Conservation (phyloP, 2,329 filamentous ascomycete species). For the Trichoderma sp. region DNA sequence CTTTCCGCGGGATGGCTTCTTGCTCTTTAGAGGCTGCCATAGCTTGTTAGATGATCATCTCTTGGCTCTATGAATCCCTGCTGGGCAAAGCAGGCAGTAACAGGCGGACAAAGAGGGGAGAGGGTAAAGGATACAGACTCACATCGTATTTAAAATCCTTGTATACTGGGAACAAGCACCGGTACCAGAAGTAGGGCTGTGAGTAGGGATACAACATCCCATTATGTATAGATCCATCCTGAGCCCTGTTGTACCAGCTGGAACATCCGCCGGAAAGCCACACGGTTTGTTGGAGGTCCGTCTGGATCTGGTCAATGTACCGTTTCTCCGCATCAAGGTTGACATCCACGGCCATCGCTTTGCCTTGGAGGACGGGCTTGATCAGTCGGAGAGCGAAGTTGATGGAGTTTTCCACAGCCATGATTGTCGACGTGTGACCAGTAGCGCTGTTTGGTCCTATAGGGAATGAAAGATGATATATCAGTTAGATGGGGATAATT, state of each 20-base stretch:
- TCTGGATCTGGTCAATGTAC: slow-evolving; percentile 39
- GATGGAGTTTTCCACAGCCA: slow-evolving; percentile 62
- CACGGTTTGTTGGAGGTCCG: slow-evolving; percentile 38
- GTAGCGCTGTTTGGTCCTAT: slow-evolving; percentile 62
- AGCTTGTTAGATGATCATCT: not conserved
- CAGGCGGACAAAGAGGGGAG: too few species aligned
- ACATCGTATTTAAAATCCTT: slow-evolving; percentile 39
- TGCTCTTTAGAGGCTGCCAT: not conserved
- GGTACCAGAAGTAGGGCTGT: slow-evolving; percentile 41
- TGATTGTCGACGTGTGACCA: slow-evolving; percentile 61
- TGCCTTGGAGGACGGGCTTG: slow-evolving; percentile 45
- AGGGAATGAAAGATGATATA: not conserved
- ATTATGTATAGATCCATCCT: slow-evolving; percentile 37
- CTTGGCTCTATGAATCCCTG: not conserved
- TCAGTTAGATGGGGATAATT: too few species aligned
- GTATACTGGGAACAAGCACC: slow-evolving; percentile 40
- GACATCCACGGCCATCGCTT: slow-evolving; percentile 38
- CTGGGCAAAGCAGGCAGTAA: too few species aligned
- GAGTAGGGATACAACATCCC: slow-evolving; percentile 41
- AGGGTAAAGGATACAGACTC: slow-evolving; percentile 24
- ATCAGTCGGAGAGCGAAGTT: slow-evolving; percentile 62
- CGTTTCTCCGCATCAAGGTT: slow-evolving; percentile 39
- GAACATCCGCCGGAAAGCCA: slow-evolving; percentile 40
- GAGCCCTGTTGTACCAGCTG: slow-evolving; percentile 41
- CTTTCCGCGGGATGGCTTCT: not conserved